phyloP scores from a whole-genome alignment of 2,329 filamentous ascomycete genomes.

The Claviceps lovelessii region DNA sequence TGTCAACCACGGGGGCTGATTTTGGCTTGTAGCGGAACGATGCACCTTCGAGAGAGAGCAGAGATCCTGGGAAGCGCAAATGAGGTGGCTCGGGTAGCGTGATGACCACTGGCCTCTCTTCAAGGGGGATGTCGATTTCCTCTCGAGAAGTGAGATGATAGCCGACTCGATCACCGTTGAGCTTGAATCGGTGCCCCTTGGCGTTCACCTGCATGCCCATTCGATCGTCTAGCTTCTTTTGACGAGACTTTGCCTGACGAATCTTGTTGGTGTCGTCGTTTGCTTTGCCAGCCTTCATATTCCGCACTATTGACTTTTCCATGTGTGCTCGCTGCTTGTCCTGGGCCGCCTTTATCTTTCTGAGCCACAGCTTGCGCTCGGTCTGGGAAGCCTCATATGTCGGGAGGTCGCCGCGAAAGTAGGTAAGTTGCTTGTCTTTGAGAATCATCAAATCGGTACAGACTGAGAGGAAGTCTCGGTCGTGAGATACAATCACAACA shows the following conservation, averaged over 20 bases:
- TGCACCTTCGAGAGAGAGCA: conserved; percentile 58
- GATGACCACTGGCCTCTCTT: conserved; percentile 44
- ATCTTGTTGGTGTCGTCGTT: conserved; percentile 75
- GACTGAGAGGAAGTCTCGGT: conserved; percentile 64
- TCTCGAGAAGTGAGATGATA: conserved; percentile 43
- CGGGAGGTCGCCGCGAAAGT: conserved; percentile 61
- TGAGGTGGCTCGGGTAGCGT: conserved; percentile 49
- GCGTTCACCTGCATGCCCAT: conserved; percentile 63
- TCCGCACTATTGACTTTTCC: conserved; percentile 61
- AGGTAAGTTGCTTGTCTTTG: conserved; percentile 54
- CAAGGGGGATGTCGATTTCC: conserved; percentile 57
- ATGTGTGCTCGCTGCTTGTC: conserved; percentile 71
- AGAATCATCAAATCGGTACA: conserved; percentile 68
- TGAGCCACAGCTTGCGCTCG: conserved; percentile 53
- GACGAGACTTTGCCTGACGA: conserved; percentile 68
- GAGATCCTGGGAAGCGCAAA: conserved; percentile 58
- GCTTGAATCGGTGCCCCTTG: conserved; percentile 62
- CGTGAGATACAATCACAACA: conserved; percentile 68
- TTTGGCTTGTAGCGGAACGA: conserved; percentile 46
- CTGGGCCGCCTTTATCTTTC: conserved; percentile 67
- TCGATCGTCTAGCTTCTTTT: conserved; percentile 72
- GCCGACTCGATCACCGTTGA: conserved; percentile 58
- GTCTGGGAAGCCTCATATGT: conserved; percentile 55
- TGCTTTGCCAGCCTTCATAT: conserved; percentile 59
- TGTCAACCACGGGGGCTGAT: conserved; percentile 35